Conservation (phyloP, 106 monocot species). For the Allium sativum region DNA sequence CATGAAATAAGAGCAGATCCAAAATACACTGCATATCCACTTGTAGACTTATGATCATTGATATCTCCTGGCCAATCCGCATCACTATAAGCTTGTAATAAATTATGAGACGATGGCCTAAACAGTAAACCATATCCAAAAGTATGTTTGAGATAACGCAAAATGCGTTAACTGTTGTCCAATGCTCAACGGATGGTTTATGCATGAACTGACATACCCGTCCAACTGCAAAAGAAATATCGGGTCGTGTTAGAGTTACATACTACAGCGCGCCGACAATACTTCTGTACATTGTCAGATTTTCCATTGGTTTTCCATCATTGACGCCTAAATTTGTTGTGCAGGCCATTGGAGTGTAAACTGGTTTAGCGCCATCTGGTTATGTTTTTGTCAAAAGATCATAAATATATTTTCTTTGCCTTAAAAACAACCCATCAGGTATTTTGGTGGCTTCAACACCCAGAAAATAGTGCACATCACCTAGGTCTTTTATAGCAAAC, state of each 20-base stretch:
- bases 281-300: not conserved
- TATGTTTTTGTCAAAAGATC: not conserved
- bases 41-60: not conserved
- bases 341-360: not conserved
- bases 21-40: constrained; percentile 4
- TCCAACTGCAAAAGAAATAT: not conserved
- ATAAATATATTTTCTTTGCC: not conserved
- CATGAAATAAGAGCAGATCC: constrained; percentile 9
- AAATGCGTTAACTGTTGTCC: not conserved
- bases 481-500: constrained; percentile 3
- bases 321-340: not conserved
- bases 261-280: not conserved
- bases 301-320: not conserved
- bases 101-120: not conserved
- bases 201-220: not conserved
- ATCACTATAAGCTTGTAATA: not conserved
- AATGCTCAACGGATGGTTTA: not conserved
- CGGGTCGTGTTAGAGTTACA: not conserved
- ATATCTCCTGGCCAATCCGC: not conserved
- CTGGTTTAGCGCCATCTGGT: not conserved
- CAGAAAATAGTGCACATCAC: not conserved
- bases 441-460: not conserved
- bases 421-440: not conserved
- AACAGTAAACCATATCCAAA: not conserved
- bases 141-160: not conserved